Percentiles rank a stretch among this genome's conserved stretches.
phyloP scores from a whole-genome alignment of 257 asterid genomes.

The Avicennia marina region DNA sequence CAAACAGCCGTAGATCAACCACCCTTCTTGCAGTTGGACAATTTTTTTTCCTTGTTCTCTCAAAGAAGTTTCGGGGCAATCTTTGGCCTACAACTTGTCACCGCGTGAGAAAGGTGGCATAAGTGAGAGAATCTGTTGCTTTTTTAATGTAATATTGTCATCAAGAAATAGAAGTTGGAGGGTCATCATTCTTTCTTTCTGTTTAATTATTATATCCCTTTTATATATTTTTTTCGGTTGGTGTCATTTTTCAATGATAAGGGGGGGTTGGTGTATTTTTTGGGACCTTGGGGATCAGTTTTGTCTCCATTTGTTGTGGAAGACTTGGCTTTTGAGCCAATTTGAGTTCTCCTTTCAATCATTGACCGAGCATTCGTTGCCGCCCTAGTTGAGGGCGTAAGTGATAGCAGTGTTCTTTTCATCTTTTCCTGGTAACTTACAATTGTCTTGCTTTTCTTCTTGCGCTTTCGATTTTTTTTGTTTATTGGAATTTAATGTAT shows the following conservation, averaged over 20 bases:
- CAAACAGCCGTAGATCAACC: slow-evolving; percentile 24
- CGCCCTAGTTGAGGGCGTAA: slow-evolving; percentile 35
- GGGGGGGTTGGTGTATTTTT: slow-evolving; percentile 40
- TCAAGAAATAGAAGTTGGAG: slow-evolving; percentile 31
- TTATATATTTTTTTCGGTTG: slow-evolving; percentile 34
- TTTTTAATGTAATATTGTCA: slow-evolving; percentile 7
- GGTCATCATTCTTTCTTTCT: slow-evolving; percentile 35
- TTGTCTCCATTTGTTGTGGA: slow-evolving; percentile 42
- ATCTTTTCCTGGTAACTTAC: slow-evolving; percentile 37
- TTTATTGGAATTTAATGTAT: slow-evolving; percentile 4
- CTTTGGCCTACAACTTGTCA: slow-evolving; percentile 37
- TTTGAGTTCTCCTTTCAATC: slow-evolving; percentile 34
- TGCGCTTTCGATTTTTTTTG: neutral
- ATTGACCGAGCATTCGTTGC: slow-evolving; percentile 23
- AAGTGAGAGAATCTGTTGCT: slow-evolving; percentile 32
- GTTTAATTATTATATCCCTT: slow-evolving; percentile 30
- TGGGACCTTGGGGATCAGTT: slow-evolving; percentile 46
- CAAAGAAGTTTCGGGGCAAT: slow-evolving; percentile 26
- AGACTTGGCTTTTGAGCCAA: slow-evolving; percentile 35
- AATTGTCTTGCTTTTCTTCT: slow-evolving; percentile 5
- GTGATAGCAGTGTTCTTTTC: neutral
- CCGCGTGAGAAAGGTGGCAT: slow-evolving; percentile 62
- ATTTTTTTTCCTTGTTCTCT: neutral
- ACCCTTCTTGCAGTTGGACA: slow-evolving; percentile 11
- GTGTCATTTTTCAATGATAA: slow-evolving; percentile 76